phyloP scores from a whole-genome alignment of 139 green algal species.

The Ettlia oleoabundans region DNA sequence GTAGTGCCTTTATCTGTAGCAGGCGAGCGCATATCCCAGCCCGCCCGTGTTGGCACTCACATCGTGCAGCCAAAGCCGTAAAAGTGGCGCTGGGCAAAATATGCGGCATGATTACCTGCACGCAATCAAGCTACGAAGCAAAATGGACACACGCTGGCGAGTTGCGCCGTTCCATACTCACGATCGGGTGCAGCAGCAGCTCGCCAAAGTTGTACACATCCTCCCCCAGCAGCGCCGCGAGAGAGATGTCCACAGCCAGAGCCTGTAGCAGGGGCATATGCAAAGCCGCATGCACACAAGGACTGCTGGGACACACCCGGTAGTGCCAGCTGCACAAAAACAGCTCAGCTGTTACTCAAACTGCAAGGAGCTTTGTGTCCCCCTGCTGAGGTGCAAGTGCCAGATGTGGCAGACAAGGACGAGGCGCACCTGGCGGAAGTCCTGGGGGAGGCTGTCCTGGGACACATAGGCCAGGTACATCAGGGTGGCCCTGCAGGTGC shows the following conservation, averaged over 20 bases:
- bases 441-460: slow-evolving; percentile 76
- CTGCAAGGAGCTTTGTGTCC: too few relatives aligned
- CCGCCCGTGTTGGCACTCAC: too few relatives aligned
- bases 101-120: not conserved
- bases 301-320: too few relatives aligned
- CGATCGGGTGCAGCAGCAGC: slow-evolving; percentile 97
- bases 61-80: too few relatives aligned
- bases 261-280: slow-evolving; percentile 31
- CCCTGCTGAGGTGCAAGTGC: too few relatives aligned
- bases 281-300: too few relatives aligned
- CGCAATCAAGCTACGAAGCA: not conserved
- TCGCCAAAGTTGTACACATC: slow-evolving; percentile 97
- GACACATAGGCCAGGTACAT: slow-evolving; percentile 94
- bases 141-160: too few relatives aligned
- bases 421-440: slow-evolving; percentile 68
- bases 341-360: too few relatives aligned
- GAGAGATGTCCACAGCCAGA: slow-evolving; percentile 92
- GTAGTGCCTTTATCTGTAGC: slow-evolving; percentile 78
- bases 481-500: slow-evolving; percentile 64
- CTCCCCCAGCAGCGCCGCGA: slow-evolving; percentile 95
- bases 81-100: too few relatives aligned
- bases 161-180: slow-evolving; percentile 41
- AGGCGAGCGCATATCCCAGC: too few relatives aligned
- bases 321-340: too few relatives aligned
- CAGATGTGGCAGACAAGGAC: not conserved